phyloP scores from a whole-genome alignment of 2,329 filamentous ascomycete species.

The Nemania abortiva region DNA sequence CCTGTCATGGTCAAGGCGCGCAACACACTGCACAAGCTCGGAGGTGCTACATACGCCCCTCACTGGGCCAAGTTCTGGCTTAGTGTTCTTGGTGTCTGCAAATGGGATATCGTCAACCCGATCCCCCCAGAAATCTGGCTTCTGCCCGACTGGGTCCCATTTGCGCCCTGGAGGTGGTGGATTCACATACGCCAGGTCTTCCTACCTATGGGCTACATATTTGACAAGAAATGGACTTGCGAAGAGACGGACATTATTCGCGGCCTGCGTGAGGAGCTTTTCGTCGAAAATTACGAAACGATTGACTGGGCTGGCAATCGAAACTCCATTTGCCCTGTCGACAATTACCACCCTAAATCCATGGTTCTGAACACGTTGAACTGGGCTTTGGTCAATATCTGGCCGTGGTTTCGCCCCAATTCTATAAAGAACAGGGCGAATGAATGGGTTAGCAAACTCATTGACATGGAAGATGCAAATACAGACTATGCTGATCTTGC shows the following conservation, averaged over 20 bases:
- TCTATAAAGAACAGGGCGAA: conserved; percentile 78
- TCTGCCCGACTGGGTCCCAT: conserved; percentile 88
- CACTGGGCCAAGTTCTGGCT: conserved; percentile 99
- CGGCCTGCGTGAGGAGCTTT: conserved; percentile 82
- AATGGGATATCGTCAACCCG: conserved; percentile 95
- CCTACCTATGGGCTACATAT: conserved; percentile 89
- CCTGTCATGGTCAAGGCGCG: conserved; percentile 88
- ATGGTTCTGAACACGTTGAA: conserved; percentile 84
- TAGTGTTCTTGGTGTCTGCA: conserved; percentile 81
- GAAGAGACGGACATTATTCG: conserved; percentile 80
- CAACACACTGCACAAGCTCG: conserved; percentile 83
- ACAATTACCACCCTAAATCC: conserved; percentile 95
- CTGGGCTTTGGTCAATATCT: conserved; percentile 82
- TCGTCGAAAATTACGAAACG: conserved; percentile 79
- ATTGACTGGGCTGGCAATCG: conserved; percentile 84
- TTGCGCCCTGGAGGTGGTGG: conserved; percentile 97
- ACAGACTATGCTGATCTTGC: conserved; percentile 88
- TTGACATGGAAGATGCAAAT: conserved; percentile 93
- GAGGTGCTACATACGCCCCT: conserved; percentile 84
- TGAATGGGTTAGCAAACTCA: conserved; percentile 82
- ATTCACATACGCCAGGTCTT: conserved; percentile 99
- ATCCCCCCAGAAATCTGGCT: conserved; percentile 95
- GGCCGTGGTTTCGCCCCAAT: conserved; percentile 79
- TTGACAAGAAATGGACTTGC: conserved; percentile 83
- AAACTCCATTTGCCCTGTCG: conserved; percentile 81